phyloP scores from a whole-genome alignment of 2,329 filamentous ascomycete species.

The Calonectria montana region DNA sequence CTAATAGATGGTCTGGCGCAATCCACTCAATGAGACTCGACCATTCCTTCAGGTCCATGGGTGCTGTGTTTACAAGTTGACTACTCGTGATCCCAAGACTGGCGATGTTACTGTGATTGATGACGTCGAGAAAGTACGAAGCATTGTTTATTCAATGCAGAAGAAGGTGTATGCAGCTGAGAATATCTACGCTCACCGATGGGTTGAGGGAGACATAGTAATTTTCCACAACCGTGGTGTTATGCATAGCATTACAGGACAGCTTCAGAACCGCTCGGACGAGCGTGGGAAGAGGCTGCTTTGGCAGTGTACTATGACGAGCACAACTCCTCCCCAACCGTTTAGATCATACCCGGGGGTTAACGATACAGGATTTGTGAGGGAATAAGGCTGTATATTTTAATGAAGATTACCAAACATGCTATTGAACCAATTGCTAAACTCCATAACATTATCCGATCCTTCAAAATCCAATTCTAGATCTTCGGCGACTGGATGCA shows the following conservation, averaged over 20 bases:
- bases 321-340: slow-evolving; percentile 5
- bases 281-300: slow-evolving; percentile 40
- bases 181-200: slow-evolving; percentile 46
- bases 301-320: slow-evolving; percentile 46
- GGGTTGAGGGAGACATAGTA: slow-evolving; percentile 44
- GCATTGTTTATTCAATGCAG: slow-evolving; percentile 42
- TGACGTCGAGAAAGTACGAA: slow-evolving; percentile 26
- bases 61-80: slow-evolving; percentile 16
- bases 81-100: slow-evolving; percentile 5
- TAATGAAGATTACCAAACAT: slow-evolving; percentile 9
- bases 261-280: slow-evolving; percentile 25
- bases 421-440: not conserved
- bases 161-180: slow-evolving; percentile 40
- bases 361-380: slow-evolving; percentile 12
- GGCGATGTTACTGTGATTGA: slow-evolving; percentile 4
- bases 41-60: slow-evolving; percentile 19
- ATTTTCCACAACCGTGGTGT: slow-evolving; percentile 48
- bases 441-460: not conserved
- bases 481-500: not conserved
- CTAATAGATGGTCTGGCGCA: slow-evolving; percentile 13
- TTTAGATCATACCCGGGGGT: slow-evolving; percentile 8
- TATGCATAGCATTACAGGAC: slow-evolving; percentile 46
- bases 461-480: not conserved
- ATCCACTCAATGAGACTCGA: not conserved
- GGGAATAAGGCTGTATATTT: not conserved